Base-by-base conservation (phyloP, 805 yeast species). In the Lipomyces sp. region DNA sequence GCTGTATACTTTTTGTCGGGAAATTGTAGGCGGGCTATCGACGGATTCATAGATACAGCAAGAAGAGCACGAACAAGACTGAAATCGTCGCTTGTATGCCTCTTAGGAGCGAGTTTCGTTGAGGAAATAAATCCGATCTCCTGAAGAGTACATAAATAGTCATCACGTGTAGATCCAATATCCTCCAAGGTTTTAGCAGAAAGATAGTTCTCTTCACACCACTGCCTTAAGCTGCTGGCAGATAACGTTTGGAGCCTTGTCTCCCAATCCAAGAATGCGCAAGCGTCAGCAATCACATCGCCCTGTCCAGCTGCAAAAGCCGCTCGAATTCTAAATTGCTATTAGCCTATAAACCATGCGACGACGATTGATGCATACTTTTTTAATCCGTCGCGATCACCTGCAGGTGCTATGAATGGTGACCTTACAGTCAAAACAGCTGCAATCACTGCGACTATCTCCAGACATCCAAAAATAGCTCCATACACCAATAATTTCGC, bases 1-100 rank as follows among this genome's bases (percentile, higher is more conserved):
- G 87, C 84, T 55, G 86, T 78, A 75, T 79, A 94, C 73, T 90
- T 90, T 2, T 93, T 86, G 67, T 91, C 92, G 0, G 98, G 98
- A 29, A 86, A 79, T 73, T 89, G 92, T 2, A 92, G 90, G 68
- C 91, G 82, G 0, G 95, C 93, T 42, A 92, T 80, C 63, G 90
- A 89, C 0, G 98, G 98, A 73, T 89, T 90, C 72, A 88, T 85
- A 0, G 97, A 83, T 2, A 96, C 96, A 0, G 96, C 87, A 24
- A 92, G 78, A 1, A 94, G 82, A 0, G 96, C 85, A 30, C 86
- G 82, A 0, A 92, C 71, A 0, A 93, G 79, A 2, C 83, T 77
- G 42, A 77, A 34, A 35, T 67, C 61, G 48, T 55, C 60, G 32
- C 13, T 58, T 6, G 65, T 62, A 53, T 59, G 57, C 30, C 30